phyloP scores from a whole-genome alignment of 768 basidiomycete species.

The Tricholoma terreum region DNA sequence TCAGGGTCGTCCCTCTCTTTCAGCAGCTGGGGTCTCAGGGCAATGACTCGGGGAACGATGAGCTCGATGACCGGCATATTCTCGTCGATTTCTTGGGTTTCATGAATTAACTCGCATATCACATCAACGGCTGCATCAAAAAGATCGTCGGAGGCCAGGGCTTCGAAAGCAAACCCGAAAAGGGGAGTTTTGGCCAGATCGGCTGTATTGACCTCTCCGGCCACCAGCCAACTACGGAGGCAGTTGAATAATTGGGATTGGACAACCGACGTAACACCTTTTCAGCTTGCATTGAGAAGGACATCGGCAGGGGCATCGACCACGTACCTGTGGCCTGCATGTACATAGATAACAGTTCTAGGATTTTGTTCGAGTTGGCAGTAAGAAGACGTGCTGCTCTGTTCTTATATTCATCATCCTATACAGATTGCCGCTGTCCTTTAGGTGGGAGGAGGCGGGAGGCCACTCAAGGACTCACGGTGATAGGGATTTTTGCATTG shows the following conservation, averaged over 20 bases:
- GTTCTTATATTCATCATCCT: constrained; percentile 77
- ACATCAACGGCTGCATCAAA: constrained; percentile 93
- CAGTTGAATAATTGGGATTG: constrained; percentile 83
- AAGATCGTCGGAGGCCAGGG: constrained; percentile 78
- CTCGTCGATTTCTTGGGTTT: constrained; percentile 96
- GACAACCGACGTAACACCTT: constrained; percentile 79
- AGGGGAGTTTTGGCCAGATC: constrained; percentile 74
- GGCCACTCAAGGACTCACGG: constrained; percentile 50
- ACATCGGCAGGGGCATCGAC: neutral
- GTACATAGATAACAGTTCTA: constrained; percentile 84
- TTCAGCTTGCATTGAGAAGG: neutral
- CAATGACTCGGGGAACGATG: constrained; percentile 84
- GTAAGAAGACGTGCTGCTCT: constrained; percentile 62
- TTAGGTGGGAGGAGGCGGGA: neutral
- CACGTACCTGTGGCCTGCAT: constrained; percentile 78
- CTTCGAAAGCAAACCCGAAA: constrained; percentile 79
- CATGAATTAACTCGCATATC: constrained; percentile 93
- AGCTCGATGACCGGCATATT: constrained; percentile 86
- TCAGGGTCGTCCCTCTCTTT: constrained; percentile 76
- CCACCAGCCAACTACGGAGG: constrained; percentile 81
- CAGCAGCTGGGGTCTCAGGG: constrained; percentile 59
- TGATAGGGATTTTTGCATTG: constrained; percentile 85
- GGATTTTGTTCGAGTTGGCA: constrained; percentile 63
- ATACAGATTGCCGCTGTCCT: constrained; percentile 3
- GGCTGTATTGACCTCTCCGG: constrained; percentile 73